Conservation (phyloP, 176 grass and related monocot genomes). For the Tillandsia fasciculata region DNA sequence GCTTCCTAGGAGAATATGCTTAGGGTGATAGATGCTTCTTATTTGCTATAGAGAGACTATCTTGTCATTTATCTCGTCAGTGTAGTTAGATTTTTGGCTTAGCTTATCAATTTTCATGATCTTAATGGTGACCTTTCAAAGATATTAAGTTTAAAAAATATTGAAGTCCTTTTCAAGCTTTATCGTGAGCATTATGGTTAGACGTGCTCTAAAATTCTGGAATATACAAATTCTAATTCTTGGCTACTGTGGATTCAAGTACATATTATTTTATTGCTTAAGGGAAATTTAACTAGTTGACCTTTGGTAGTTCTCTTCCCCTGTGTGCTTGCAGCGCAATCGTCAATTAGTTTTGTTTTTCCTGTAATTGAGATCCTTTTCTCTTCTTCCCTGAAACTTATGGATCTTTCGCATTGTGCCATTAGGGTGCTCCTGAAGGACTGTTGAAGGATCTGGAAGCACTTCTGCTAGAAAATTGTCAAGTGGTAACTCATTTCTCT, state of each 20-base stretch:
- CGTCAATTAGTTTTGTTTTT: not conserved
- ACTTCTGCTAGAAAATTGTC: constrained; percentile 67
- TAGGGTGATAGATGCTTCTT: too few species aligned
- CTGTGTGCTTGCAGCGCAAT: not conserved
- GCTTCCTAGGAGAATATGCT: too few species aligned
- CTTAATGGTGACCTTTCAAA: too few species aligned
- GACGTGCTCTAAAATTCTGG: not conserved
- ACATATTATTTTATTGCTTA: not conserved
- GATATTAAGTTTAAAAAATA: not conserved
- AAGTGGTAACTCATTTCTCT: constrained; percentile 39
- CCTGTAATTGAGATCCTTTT: not conserved
- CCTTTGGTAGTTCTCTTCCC: not conserved
- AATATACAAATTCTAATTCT: not conserved
- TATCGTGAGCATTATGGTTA: too few species aligned
- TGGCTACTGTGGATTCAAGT: not conserved
- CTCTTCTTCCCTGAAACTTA: not conserved
- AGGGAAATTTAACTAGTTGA: too few species aligned
- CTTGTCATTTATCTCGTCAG: too few species aligned
- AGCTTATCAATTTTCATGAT: too few species aligned
- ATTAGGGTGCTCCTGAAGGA: constrained; percentile 59
- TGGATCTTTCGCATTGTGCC: constrained; percentile 10
- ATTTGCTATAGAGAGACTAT: too few species aligned
- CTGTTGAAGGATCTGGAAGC: constrained; percentile 64
- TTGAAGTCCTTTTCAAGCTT: not conserved
- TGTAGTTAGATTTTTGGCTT: too few species aligned